Evolutionary conservation across 2,329 filamentous ascomycete species (phyloP).

Genomic region (Aspergillus ochraceus): DNA sequence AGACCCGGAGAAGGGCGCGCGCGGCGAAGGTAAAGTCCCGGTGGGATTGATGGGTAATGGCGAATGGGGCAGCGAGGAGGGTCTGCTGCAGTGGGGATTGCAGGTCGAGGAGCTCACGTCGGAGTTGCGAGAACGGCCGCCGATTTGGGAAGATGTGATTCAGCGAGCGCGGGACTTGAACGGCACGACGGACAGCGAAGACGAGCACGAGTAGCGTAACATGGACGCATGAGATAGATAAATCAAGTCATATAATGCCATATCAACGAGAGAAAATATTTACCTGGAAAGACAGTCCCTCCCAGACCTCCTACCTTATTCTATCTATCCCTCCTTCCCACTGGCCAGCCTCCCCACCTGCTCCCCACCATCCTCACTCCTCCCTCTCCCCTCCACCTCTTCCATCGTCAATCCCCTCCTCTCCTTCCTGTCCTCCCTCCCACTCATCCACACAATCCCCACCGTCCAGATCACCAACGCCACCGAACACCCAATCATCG

Average conservation of each 20-base stretch:
- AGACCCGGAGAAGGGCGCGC: slow-evolving; percentile 23
- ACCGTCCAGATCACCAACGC: slow-evolving; percentile 18
- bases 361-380: neutral
- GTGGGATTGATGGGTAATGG: slow-evolving; percentile 58
- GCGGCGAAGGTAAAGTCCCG: slow-evolving; percentile 44
- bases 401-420: neutral
- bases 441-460: slow-evolving; percentile 17
- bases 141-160: slow-evolving; percentile 51
- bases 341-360: neutral
- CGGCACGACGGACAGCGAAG: neutral
- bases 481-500: slow-evolving; percentile 24
- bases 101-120: slow-evolving; percentile 47
- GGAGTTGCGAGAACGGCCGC: slow-evolving; percentile 34
- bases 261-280: neutral
- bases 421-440: slow-evolving; percentile 11
- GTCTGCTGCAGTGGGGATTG: slow-evolving; percentile 50
- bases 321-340: neutral
- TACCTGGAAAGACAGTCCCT: neutral
- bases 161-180: slow-evolving; percentile 1
- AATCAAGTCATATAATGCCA: neutral
- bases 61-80: slow-evolving; percentile 56
- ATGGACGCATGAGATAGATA: neutral
- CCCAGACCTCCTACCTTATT: neutral
- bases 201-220: neutral
- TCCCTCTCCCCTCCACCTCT: neutral